Evolutionary conservation across 306 rosid species (phyloP).

Genomic region (Malus fusca): DNA sequence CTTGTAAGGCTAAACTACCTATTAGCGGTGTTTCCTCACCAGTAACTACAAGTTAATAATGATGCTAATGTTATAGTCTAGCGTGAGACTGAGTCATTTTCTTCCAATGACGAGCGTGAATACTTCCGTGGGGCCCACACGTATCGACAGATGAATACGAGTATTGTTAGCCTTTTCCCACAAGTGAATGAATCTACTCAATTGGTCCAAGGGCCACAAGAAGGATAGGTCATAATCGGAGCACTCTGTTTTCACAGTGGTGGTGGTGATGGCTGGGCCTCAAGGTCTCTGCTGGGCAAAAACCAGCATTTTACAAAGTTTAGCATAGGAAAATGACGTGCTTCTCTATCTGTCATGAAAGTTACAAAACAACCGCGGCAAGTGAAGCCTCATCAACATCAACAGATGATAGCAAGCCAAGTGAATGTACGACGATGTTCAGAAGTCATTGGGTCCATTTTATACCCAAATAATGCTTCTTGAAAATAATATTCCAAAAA

Average conservation of each 20-base stretch:
- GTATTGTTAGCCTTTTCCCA: too few species aligned
- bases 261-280: too few species aligned
- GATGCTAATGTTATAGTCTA: too few species aligned
- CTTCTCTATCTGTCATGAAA: neutral
- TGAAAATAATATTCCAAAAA: neutral
- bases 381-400: neutral
- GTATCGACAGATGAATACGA: too few species aligned
- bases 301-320: neutral
- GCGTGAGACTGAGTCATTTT: too few species aligned
- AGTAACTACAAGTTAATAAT: too few species aligned
- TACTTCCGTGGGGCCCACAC: too few species aligned
- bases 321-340: neutral
- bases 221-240: neutral
- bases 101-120: too few species aligned
- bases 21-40: too few species aligned
- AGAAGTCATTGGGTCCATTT: neutral
- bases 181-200: neutral
- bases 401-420: neutral
- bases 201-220: neutral
- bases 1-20: too few species aligned
- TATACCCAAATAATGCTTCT: neutral
- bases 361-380: neutral
- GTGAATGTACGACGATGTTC: neutral
- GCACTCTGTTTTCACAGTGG: too few species aligned
- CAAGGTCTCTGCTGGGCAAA: too few species aligned